A percentile compares a stretch with the other conserved stretches of the same genome.
These are phyloP conservation scores for Backusella luteola DNA, from an alignment of 192 early-diverging fungal genomes.

Conservation along the genomic window DNA sequence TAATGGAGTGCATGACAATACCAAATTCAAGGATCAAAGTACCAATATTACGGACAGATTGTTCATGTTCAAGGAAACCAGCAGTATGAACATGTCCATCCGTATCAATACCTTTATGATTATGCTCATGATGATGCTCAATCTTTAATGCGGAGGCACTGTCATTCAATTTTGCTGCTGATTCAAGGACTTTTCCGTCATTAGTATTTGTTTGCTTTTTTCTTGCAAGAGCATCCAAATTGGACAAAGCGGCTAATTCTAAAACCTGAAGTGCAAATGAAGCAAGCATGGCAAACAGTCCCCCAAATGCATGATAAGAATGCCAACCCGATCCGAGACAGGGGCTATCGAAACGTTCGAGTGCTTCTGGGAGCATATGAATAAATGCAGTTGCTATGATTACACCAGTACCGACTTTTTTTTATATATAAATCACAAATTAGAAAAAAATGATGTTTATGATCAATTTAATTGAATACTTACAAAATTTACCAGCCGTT, in stretches of 20 bases:
- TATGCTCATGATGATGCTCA: not conserved
- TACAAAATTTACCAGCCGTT: constrained; percentile 24
- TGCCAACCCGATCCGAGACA: constrained; percentile 34
- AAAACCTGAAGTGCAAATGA: constrained; percentile 35
- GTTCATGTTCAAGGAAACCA: constrained; percentile 35
- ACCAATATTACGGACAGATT: constrained; percentile 43
- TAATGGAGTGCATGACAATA: constrained; percentile 77
- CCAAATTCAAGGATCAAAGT: constrained; percentile 76
- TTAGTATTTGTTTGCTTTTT: not conserved
- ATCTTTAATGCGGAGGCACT: not conserved
- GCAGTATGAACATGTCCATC: constrained; percentile 33
- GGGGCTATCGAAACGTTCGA: constrained; percentile 31
- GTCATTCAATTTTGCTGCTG: not conserved
- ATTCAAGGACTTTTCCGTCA: not conserved
- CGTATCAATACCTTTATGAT: not conserved
- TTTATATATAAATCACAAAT: not conserved
- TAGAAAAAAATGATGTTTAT: not conserved
- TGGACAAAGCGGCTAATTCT: constrained; percentile 30
- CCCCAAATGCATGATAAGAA: constrained; percentile 28
- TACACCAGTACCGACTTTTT: constrained; percentile 53
- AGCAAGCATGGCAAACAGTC: constrained; percentile 35
- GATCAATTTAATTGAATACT: not conserved
- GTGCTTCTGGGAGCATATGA: constrained; percentile 65
- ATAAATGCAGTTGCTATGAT: constrained; percentile 75
- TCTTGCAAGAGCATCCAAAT: constrained; percentile 1